Percentiles rank a stretch among this genome's conserved stretches.
Conservation (phyloP, 345 rosid species). For the Abelmoschus esculentus region DNA sequence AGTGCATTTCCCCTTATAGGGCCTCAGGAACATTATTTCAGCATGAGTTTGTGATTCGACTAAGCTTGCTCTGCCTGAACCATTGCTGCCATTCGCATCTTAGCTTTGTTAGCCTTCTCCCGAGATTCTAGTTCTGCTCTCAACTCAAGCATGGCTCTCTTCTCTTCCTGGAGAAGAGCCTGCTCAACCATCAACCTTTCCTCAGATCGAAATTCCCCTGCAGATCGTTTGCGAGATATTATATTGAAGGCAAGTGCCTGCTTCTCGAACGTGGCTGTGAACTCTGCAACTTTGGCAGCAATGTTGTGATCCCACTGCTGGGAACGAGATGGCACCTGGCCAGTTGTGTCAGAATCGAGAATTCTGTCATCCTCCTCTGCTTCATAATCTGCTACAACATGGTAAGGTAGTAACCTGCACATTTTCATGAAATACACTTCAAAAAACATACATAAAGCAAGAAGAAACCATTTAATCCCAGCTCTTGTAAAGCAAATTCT, state of each 20-base stretch:
- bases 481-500: neutral
- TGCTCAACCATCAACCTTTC: constrained; percentile 83
- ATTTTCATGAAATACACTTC: neutral
- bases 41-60: constrained; percentile 22
- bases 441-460: neutral
- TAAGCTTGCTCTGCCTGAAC: constrained; percentile 63
- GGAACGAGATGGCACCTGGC: constrained; percentile 61
- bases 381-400: constrained; percentile 91
- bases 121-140: constrained; percentile 53
- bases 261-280: constrained; percentile 77
- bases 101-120: constrained; percentile 66
- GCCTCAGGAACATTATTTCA: constrained; percentile 56
- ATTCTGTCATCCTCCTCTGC: constrained; percentile 92
- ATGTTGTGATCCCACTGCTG: constrained; percentile 92
- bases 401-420: constrained; percentile 82
- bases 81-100: constrained; percentile 61
- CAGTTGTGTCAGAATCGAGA: constrained; percentile 77
- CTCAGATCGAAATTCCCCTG: constrained; percentile 67
- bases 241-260: constrained; percentile 74
- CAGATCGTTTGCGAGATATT: constrained; percentile 51
- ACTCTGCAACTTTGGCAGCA: constrained; percentile 81
- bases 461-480: neutral
- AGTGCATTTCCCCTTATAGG: constrained; percentile 62
- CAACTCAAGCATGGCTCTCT: constrained; percentile 41
- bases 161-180: constrained; percentile 66